A percentile compares a stretch with the other conserved stretches of the same genome.
phyloP scores from a whole-genome alignment of 2,329 filamentous ascomycete species.

The Ophiocordyceps polyrhachis-furcata region DNA sequence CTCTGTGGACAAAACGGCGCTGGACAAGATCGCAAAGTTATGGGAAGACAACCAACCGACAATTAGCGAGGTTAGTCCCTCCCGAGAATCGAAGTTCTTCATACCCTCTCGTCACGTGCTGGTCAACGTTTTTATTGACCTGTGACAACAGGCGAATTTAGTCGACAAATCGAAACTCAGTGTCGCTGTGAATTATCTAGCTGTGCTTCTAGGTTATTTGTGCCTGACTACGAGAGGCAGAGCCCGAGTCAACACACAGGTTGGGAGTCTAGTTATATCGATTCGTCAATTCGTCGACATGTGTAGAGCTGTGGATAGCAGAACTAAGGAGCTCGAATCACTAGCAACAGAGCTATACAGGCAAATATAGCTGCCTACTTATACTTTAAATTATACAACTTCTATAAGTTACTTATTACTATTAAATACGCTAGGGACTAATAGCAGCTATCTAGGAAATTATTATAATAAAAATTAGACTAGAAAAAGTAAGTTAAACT shows the following conservation, averaged over 20 bases:
- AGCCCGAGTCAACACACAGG: slow-evolving; percentile 20
- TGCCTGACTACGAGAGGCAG: slow-evolving; percentile 36
- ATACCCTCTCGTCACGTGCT: not conserved
- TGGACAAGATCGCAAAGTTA: slow-evolving; percentile 41
- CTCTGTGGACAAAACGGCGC: slow-evolving; percentile 17
- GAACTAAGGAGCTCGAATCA: slow-evolving; percentile 18
- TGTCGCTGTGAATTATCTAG: slow-evolving; percentile 72
- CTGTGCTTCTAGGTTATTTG: slow-evolving; percentile 67
- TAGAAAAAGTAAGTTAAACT: too few species aligned
- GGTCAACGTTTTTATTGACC: not conserved
- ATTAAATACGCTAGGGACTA: too few species aligned
- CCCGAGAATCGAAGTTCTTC: too few species aligned
- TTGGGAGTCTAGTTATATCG: slow-evolving; percentile 28
- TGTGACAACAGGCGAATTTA: slow-evolving; percentile 37
- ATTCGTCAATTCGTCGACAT: slow-evolving; percentile 36
- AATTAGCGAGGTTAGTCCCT: slow-evolving; percentile 44
- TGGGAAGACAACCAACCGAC: slow-evolving; percentile 51
- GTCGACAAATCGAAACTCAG: slow-evolving; percentile 60
- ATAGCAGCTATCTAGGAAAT: too few species aligned
- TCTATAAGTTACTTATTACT: too few species aligned
- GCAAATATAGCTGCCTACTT: not conserved
- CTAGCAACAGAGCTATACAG: slow-evolving; percentile 18
- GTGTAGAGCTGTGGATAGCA: slow-evolving; percentile 29
- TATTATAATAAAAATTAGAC: too few species aligned
- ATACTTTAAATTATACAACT: too few species aligned